phyloP scores from a whole-genome alignment of 2,329 filamentous ascomycete genomes.

The Arthrobotrys pseudoclavata region DNA sequence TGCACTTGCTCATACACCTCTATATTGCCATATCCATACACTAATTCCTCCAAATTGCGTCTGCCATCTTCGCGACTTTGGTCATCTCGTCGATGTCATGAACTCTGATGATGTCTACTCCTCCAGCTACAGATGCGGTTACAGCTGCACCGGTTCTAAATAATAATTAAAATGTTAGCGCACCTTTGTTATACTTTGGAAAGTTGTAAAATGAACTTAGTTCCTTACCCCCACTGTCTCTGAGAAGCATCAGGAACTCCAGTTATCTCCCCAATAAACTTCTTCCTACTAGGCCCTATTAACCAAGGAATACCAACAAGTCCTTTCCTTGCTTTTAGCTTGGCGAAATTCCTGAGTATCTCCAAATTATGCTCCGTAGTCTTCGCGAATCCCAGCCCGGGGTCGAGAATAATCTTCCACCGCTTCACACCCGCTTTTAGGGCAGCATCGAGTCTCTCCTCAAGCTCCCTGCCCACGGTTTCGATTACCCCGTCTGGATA shows the following conservation, averaged over 20 bases:
- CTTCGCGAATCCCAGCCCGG: slow-evolving; percentile 95
- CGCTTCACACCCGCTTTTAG: slow-evolving; percentile 84
- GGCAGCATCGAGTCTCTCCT: slow-evolving; percentile 78
- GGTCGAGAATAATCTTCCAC: slow-evolving; percentile 96
- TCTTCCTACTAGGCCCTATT: slow-evolving; percentile 88
- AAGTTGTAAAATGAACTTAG: not conserved
- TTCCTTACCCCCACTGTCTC: slow-evolving; percentile 76
- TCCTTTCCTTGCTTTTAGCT: slow-evolving; percentile 75
- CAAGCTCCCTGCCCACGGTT: slow-evolving; percentile 76
- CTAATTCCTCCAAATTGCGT: slow-evolving; percentile 84
- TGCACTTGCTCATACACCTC: not conserved
- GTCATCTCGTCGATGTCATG: slow-evolving; percentile 92
- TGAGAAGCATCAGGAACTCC: slow-evolving; percentile 78
- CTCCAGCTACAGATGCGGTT: slow-evolving; percentile 84
- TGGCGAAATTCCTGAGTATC: slow-evolving; percentile 77
- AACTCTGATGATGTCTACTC: slow-evolving; percentile 91
- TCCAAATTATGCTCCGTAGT: slow-evolving; percentile 83
- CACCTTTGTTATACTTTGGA: not conserved
- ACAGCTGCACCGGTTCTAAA: slow-evolving; percentile 82
- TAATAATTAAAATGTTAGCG: slow-evolving; percentile 1
- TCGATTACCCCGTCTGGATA: slow-evolving; percentile 78
- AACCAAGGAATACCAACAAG: slow-evolving; percentile 85
- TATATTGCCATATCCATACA: not conserved
- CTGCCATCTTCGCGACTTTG: slow-evolving; percentile 85
- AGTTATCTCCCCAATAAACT: slow-evolving; percentile 86